These are phyloP conservation scores for Cladosporium oxysporum DNA, from an alignment of 2,329 filamentous ascomycete species.

Conservation along the genomic window DNA sequence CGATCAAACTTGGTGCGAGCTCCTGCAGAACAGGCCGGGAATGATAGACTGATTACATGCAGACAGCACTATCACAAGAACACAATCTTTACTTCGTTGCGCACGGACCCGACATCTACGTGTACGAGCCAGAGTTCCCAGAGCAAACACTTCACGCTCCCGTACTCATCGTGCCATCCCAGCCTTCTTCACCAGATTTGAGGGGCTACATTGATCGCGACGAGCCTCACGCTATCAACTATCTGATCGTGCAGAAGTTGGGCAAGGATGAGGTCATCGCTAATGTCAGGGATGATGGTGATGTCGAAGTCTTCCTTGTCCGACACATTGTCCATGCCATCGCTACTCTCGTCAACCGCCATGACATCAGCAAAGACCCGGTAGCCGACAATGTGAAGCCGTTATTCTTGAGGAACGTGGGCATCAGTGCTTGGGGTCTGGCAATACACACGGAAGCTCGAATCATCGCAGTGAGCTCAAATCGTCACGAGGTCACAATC, in stretches of 20 bases:
- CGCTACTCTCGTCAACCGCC: constrained; percentile 25
- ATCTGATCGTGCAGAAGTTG: constrained; percentile 46
- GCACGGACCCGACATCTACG: constrained; percentile 41
- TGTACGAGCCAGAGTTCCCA: constrained; percentile 48
- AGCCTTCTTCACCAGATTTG: constrained; percentile 36
- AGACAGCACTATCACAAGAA: constrained; percentile 48
- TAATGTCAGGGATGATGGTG: constrained; percentile 60
- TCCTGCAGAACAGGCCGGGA: neutral
- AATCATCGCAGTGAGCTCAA: constrained; percentile 82
- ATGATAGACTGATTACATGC: neutral
- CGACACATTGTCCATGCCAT: constrained; percentile 39
- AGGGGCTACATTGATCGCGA: constrained; percentile 39
- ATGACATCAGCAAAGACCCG: neutral
- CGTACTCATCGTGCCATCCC: constrained; percentile 42
- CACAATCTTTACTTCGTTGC: constrained; percentile 55
- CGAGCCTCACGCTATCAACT: constrained; percentile 48
- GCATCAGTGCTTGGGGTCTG: constrained; percentile 82
- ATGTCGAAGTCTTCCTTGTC: constrained; percentile 48
- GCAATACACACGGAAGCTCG: constrained; percentile 79
- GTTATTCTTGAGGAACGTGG: constrained; percentile 77
- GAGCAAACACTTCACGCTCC: constrained; percentile 43
- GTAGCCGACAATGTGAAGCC: constrained; percentile 44
- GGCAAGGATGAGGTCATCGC: constrained; percentile 52
- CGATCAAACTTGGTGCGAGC: constrained; percentile 13
- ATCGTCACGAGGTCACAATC: constrained; percentile 61